Percentiles rank a stretch among this genome's conserved stretches.
Conservation (phyloP, 2,329 filamentous ascomycete genomes). For the Penicillium freii region DNA sequence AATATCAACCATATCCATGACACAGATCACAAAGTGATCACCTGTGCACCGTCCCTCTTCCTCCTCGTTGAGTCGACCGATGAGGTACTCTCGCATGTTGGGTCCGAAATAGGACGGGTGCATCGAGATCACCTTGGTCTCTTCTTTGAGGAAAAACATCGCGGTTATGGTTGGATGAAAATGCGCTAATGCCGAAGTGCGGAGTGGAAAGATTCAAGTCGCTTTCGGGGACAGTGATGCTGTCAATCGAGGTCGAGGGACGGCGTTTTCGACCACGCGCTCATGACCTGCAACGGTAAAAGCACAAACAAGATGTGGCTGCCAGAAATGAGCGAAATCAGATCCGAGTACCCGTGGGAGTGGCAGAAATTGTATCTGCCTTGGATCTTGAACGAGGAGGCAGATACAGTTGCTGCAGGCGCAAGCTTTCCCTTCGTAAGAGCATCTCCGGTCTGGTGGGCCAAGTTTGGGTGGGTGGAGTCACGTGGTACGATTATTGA, state of each 20-base stretch:
- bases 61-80: conserved; percentile 82
- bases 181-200: conserved; percentile 1
- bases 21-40: conserved; percentile 95
- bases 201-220: neutral
- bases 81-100: conserved; percentile 88
- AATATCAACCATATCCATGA: conserved; percentile 95
- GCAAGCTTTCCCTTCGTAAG: conserved; percentile 12
- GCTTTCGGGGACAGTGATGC: neutral
- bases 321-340: conserved; percentile 2
- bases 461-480: conserved; percentile 6
- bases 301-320: conserved; percentile 1
- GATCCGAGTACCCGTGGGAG: neutral
- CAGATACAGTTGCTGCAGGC: conserved; percentile 13
- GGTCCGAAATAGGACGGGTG: conserved; percentile 97
- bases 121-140: conserved; percentile 90
- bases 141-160: conserved; percentile 99
- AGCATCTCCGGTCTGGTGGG: conserved; percentile 9
- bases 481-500: conserved; percentile 2
- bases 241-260: conserved; percentile 15
- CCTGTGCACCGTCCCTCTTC: conserved; percentile 95
- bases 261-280: conserved; percentile 11
- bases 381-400: conserved; percentile 8
- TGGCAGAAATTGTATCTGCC: conserved; percentile 12
- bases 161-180: conserved; percentile 8
- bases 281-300: conserved; percentile 12